Conservation (phyloP, 805 yeast genomes). For the Sugiyamaella chiloensis region DNA sequence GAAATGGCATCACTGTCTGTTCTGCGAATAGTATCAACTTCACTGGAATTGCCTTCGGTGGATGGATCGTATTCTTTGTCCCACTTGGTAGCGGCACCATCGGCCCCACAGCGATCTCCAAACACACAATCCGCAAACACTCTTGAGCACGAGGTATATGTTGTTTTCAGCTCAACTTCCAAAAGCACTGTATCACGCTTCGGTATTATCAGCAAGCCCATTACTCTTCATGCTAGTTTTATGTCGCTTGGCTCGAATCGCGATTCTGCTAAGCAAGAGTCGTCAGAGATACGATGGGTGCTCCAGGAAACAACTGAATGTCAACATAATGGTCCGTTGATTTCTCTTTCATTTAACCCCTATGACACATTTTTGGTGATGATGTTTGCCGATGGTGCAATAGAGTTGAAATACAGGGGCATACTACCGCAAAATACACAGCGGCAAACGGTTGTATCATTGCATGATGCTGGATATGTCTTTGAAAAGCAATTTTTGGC, state of each 20-base stretch:
- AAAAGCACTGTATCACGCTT: slow-evolving; percentile 10
- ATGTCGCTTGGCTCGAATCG: slow-evolving; percentile 15
- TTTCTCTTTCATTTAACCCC: slow-evolving; percentile 8
- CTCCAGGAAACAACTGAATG: slow-evolving; percentile 11
- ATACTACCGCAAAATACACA: slow-evolving; percentile 11
- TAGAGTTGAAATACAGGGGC: slow-evolving; percentile 19
- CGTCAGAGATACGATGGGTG: slow-evolving; percentile 12
- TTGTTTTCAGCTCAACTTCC: slow-evolving; percentile 15
- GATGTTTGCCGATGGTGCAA: slow-evolving; percentile 18
- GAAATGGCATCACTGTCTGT: slow-evolving; percentile 17
- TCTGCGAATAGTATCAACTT: slow-evolving; percentile 12
- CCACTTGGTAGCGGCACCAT: slow-evolving; percentile 18
- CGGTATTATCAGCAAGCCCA: slow-evolving; percentile 13
- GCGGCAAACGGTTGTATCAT: slow-evolving; percentile 18
- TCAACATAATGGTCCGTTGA: slow-evolving; percentile 3
- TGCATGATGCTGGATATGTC: slow-evolving; percentile 21
- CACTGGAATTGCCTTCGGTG: slow-evolving; percentile 13
- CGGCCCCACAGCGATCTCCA: slow-evolving; percentile 10
- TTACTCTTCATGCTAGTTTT: slow-evolving; percentile 23
- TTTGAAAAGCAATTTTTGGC: slow-evolving; percentile 20
- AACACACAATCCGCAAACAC: neutral
- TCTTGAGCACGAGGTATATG: slow-evolving; percentile 18
- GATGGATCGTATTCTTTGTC: slow-evolving; percentile 12
- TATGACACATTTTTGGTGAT: slow-evolving; percentile 18
- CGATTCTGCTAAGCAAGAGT: slow-evolving; percentile 11